Conservation (phyloP, 495 filamentous ascomycete species). For the Ascobolus immersus region DNA sequence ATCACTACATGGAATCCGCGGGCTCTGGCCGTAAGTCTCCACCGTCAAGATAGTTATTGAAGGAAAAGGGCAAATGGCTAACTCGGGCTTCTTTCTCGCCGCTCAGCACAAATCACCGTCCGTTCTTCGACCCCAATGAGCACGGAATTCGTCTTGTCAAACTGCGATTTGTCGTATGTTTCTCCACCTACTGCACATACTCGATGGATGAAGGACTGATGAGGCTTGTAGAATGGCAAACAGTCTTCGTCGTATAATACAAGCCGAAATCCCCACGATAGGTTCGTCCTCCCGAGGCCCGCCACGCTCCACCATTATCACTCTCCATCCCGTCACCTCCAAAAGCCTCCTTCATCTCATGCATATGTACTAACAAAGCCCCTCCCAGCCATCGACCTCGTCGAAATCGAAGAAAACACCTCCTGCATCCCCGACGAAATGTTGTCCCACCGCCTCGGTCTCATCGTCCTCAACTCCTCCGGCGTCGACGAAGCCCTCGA, state of each 20-base stretch:
- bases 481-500: slow-evolving; percentile 56
- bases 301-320: not conserved
- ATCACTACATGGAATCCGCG: no score
- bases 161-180: slow-evolving; percentile 15
- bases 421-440: slow-evolving; percentile 91
- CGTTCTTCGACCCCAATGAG: slow-evolving; percentile 13
- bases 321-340: not conserved
- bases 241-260: slow-evolving; percentile 71
- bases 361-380: slow-evolving; percentile 4
- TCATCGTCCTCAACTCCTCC: slow-evolving; percentile 66
- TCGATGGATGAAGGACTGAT: not conserved
- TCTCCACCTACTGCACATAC: not conserved
- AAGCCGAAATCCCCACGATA: slow-evolving; percentile 83
- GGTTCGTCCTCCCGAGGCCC: slow-evolving; percentile 6
- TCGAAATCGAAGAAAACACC: slow-evolving; percentile 79
- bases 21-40: no score
- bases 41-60: no score
- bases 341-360: not conserved
- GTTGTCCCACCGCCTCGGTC: slow-evolving; percentile 71
- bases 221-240: slow-evolving; percentile 41
- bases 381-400: slow-evolving; percentile 52
- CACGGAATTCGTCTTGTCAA: slow-evolving; percentile 16
- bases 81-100: no score
- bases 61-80: no score
- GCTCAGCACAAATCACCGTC: slow-evolving; percentile 15